Evolutionary conservation across 495 filamentous ascomycete genomes (phyloP), one percentile per base, ranked within the genome.

Genomic region (Aspergillus cristatus): DNA sequence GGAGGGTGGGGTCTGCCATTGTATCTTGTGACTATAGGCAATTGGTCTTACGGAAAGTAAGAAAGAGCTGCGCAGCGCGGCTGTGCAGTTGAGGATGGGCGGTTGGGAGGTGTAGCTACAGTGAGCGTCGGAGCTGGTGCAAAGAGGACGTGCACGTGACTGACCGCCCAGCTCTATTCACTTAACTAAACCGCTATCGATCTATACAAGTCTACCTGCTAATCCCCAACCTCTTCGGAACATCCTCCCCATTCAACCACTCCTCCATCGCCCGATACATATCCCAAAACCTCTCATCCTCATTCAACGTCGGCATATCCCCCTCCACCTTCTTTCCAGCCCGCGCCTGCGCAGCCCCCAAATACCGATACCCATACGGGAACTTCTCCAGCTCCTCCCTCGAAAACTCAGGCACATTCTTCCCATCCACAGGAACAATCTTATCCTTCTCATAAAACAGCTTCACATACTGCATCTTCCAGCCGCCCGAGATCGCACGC

Each of bases 1-100:
- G 64, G 17, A 70, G 57, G 8, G 57, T 44, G 15, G 61, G 49
- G 40, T 68, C 68, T 44, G 53, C 46, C 59, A 62, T 65, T 33
- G 26, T 49, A 14, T 22, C 15, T 24, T 24, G 4, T 24, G 11
- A n/a, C 20, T 24, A n/a, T n/a, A n/a, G n/a, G n/a, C n/a, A n/a
- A n/a, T n/a, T n/a, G n/a, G n/a, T n/a, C n/a, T n/a, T n/a, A n/a
- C n/a, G n/a, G n/a, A n/a, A n/a, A n/a, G n/a, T n/a, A n/a, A n/a
- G n/a, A n/a, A n/a, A n/a, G n/a, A n/a, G n/a, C n/a, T n/a, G n/a
- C n/a, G n/a, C n/a, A n/a, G n/a, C n/a, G n/a, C n/a, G n/a, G n/a
- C n/a, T n/a, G n/a, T n/a, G n/a, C n/a, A n/a, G n/a, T n/a, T n/a
- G n/a, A n/a, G n/a, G n/a, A n/a, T n/a, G n/a, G n/a, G n/a, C n/a